phyloP scores from a whole-genome alignment of 164 flowering plant genomes.

The Tinospora cordifolia region DNA sequence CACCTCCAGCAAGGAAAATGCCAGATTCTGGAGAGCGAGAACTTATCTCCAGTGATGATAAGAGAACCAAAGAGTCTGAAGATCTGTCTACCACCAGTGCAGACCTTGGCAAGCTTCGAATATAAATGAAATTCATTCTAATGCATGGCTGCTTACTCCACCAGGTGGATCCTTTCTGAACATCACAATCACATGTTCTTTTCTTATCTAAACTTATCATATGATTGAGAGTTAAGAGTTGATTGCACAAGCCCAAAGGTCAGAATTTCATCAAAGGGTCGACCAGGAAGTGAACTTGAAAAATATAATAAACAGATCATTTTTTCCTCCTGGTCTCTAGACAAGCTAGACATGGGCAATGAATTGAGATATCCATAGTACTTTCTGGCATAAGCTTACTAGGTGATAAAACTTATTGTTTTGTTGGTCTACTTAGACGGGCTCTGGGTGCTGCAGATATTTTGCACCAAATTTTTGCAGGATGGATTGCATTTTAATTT shows the following conservation, averaged over 20 bases:
- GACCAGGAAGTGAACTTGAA: neutral
- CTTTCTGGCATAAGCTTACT: neutral
- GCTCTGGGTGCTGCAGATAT: neutral
- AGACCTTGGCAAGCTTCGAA: conserved; percentile 26
- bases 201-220: neutral
- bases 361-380: neutral
- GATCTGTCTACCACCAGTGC: conserved; percentile 16
- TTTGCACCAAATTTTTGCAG: neutral
- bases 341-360: neutral
- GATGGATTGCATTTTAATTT: too few species aligned
- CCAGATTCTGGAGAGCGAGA: conserved; percentile 20
- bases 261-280: neutral
- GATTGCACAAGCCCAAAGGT: neutral
- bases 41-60: conserved; percentile 7
- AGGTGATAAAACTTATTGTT: neutral
- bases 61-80: conserved; percentile 15
- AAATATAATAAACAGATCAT: neutral
- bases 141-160: neutral
- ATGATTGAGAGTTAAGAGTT: neutral
- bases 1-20: conserved; percentile 32
- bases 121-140: conserved; percentile 20
- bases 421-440: neutral
- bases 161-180: conserved; percentile 5
- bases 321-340: neutral
- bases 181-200: conserved; percentile 1